Evolutionary conservation across 169 alveolate species (phyloP), one percentile per base, ranked within the genome.

Genomic region (Plasmodium gaboni): DNA sequence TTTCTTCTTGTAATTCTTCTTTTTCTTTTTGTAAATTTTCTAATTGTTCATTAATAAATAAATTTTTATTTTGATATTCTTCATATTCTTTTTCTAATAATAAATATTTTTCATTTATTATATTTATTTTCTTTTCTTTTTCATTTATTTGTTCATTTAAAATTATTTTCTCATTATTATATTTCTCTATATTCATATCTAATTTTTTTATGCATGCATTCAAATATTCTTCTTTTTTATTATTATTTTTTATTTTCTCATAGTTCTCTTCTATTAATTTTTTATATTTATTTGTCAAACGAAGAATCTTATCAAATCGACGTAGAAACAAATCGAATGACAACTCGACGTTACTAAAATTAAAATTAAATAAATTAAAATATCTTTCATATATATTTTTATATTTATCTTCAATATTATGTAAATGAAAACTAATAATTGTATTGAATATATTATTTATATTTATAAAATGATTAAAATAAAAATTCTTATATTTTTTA

Each of bases 1-100:
- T 17, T 7, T 83, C 91, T 50, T 48, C 17, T 48, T 83, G 86
- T 12, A 83, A 19, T 2, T 55, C 19, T 0, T 15, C 15, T 28
- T 68, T 83, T 28, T 83, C 86, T 48, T 83, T 83, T 48, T 83
- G 55, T 38, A 83, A 12, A n/a, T 38, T 60, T 55, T 83, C 91
- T 12, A 48, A 59, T 53, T 42, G 32, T 4, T 50, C 91, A 6
- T 12, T 12, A 17, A 70, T 48, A 10, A 38, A 63, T 2, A n/a
- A 15, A 26, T 69, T 19, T 13, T 83, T 83, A 32, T 63, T 53
- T 17, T 63, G 68, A 63, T 69, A 63, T 32, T 83, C 86, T 6
- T 55, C 28, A 10, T 48, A 67, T 13, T 67, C 91, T 0, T 83
- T 70, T 42, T 83, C 57, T 48, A 83, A 15, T 15, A 24, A 2